Percentiles rank a stretch among this genome's conserved stretches.
These are phyloP conservation scores for Aspergillus amoenus DNA, from an alignment of 2,329 filamentous ascomycete genomes.

Conservation along the genomic window DNA sequence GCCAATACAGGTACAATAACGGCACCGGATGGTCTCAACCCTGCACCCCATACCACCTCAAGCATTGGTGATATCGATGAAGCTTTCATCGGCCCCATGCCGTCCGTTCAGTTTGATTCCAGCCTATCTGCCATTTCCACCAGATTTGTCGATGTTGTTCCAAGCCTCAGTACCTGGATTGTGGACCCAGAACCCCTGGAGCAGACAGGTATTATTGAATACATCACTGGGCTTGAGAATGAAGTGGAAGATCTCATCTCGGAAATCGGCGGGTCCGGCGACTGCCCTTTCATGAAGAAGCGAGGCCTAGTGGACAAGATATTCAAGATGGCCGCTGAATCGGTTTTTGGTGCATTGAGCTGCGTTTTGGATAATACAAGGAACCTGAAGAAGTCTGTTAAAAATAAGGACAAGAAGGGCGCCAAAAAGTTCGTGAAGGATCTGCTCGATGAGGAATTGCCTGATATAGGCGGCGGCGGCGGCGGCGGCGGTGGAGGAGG, in stretches of 20 bases:
- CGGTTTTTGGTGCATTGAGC: neutral
- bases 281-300: neutral
- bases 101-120: neutral
- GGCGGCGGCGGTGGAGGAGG: neutral
- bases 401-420: neutral
- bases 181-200: neutral
- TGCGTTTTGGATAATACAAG: neutral
- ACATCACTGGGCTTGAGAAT: neutral
- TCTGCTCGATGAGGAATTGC: neutral
- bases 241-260: neutral
- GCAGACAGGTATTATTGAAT: neutral
- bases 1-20: neutral
- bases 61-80: no score
- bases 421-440: neutral
- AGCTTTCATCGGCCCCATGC: no score
- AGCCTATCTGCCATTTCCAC: constrained; percentile 1
- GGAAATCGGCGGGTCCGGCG: neutral
- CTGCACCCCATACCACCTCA: no score
- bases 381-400: neutral
- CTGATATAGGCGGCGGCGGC: neutral
- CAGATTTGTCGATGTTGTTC: neutral
- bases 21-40: no score
- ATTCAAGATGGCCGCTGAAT: neutral
- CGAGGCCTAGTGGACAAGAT: neutral
- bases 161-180: neutral